These are phyloP conservation scores for Quercus alba DNA, from an alignment of 306 rosid species.

Conservation along the genomic window DNA sequence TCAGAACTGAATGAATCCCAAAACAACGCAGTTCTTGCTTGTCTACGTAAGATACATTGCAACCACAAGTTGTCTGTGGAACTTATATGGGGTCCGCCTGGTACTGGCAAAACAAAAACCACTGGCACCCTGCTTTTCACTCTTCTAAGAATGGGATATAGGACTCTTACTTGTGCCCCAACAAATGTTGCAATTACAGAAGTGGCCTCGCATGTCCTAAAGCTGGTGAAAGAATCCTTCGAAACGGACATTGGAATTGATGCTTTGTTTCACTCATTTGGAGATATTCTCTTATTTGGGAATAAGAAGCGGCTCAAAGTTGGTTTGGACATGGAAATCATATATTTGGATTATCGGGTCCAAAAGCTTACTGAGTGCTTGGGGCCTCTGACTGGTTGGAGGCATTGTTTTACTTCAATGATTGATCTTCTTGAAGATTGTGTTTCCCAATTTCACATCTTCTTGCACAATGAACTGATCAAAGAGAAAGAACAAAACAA, in stretches of 20 bases:
- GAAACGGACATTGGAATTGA: slow-evolving; percentile 1
- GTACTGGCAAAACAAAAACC: slow-evolving; percentile 78
- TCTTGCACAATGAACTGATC: slow-evolving; percentile 40
- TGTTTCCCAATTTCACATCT: slow-evolving; percentile 50
- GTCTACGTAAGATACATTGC: slow-evolving; percentile 36
- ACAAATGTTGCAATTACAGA: slow-evolving; percentile 71
- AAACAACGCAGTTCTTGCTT: slow-evolving; percentile 41
- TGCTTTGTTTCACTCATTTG: slow-evolving; percentile 34
- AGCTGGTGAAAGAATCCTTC: slow-evolving; percentile 34
- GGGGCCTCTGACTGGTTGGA: slow-evolving; percentile 48
- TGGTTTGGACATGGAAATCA: slow-evolving; percentile 43
- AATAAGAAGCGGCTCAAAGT: slow-evolving; percentile 55
- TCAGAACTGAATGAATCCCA: slow-evolving; percentile 59
- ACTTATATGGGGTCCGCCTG: slow-evolving; percentile 90
- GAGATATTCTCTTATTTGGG: slow-evolving; percentile 67
- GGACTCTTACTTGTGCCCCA: slow-evolving; percentile 72
- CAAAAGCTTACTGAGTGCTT: slow-evolving; percentile 39
- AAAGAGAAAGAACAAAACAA: slow-evolving; percentile 13
- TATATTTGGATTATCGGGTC: slow-evolving; percentile 63
- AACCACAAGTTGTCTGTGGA: slow-evolving; percentile 35
- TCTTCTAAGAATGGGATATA: slow-evolving; percentile 38
- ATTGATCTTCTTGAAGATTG: slow-evolving; percentile 54
- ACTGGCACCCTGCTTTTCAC: slow-evolving; percentile 40
- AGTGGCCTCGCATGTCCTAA: slow-evolving; percentile 53
- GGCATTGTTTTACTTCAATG: slow-evolving; percentile 47